Conservation (phyloP, 2,329 filamentous ascomycete genomes). For the Pseudogymnoascus destructans region DNA sequence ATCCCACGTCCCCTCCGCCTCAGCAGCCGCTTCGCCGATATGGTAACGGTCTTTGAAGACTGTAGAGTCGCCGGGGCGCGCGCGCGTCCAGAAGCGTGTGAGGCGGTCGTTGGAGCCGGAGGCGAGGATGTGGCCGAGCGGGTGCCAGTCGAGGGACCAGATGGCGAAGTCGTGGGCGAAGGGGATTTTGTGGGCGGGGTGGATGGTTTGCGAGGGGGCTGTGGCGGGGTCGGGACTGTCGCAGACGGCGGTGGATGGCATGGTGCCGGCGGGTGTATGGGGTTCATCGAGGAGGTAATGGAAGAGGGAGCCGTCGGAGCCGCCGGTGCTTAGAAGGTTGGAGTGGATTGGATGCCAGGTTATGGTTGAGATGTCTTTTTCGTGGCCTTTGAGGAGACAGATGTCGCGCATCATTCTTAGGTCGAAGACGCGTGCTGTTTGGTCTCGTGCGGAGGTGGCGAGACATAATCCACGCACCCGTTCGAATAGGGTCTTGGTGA, state of each 20-base stretch:
- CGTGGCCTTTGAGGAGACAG: conserved; percentile 80
- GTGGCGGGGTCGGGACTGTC: conserved; percentile 69
- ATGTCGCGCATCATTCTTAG: conserved; percentile 98
- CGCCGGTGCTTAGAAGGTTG: conserved; percentile 78
- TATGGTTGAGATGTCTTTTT: conserved; percentile 88
- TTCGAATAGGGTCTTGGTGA: conserved; percentile 87
- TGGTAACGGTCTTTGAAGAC: conserved; percentile 87
- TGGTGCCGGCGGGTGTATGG: conserved; percentile 63
- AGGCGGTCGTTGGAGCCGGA: conserved; percentile 95
- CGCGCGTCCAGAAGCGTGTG: conserved; percentile 90
- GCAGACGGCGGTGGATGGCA: conserved; percentile 66
- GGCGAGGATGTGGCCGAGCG: conserved; percentile 84
- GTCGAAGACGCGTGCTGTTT: conserved; percentile 87
- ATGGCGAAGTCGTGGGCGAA: conserved; percentile 91
- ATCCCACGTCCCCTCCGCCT: conserved; percentile 91
- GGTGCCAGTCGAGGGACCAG: conserved; percentile 98
- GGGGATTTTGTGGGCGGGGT: conserved; percentile 74
- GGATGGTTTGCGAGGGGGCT: conserved; percentile 77
- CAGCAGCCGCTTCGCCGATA: conserved; percentile 83
- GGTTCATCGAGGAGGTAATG: conserved; percentile 96
- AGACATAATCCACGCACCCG: conserved; percentile 71
- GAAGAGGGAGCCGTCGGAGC: conserved; percentile 76
- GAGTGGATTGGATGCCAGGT: conserved; percentile 90
- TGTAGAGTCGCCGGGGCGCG: conserved; percentile 74
- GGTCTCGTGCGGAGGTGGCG: conserved; percentile 84